Conservation (phyloP, 129 eudicot genomes). For the Ambrosia trifida region DNA sequence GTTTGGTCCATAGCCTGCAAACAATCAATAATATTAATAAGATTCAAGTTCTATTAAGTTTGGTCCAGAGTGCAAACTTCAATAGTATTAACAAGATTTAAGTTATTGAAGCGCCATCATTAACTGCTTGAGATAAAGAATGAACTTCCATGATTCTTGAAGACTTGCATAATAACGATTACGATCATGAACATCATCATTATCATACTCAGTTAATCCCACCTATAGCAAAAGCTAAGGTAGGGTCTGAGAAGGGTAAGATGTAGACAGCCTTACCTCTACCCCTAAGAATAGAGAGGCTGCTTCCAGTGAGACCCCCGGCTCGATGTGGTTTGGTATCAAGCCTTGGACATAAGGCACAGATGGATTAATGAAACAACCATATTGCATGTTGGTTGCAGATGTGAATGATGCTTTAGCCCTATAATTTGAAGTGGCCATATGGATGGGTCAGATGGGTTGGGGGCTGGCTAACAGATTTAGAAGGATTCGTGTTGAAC, state of each 20-base stretch:
- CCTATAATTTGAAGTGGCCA: not conserved
- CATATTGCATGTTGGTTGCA: not conserved
- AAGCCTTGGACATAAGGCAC: too few relatives aligned
- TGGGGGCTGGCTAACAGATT: not conserved
- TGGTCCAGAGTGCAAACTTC: constrained; percentile 18
- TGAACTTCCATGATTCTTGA: not conserved
- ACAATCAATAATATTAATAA: constrained; percentile 2
- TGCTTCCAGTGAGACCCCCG: too few relatives aligned
- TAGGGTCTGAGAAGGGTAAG: too few relatives aligned
- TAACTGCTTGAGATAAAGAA: not conserved
- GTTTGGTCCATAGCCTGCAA: constrained; percentile 22
- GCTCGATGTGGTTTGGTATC: too few relatives aligned
- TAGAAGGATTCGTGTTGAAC: not conserved
- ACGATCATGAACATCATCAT: not conserved
- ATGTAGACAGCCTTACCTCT: too few relatives aligned
- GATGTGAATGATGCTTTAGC: not conserved
- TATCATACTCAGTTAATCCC: too few relatives aligned
- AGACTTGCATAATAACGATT: not conserved
- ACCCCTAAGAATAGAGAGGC: too few relatives aligned
- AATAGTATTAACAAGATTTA: constrained; percentile 3
- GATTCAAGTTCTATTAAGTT: constrained; percentile 7
- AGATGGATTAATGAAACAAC: not conserved
- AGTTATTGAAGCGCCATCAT: constrained; percentile 17
- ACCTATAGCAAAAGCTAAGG: too few relatives aligned
- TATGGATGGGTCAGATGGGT: not conserved